phyloP scores from a whole-genome alignment of 192 early-diverging fungal species.

The Coemansia sp. region DNA sequence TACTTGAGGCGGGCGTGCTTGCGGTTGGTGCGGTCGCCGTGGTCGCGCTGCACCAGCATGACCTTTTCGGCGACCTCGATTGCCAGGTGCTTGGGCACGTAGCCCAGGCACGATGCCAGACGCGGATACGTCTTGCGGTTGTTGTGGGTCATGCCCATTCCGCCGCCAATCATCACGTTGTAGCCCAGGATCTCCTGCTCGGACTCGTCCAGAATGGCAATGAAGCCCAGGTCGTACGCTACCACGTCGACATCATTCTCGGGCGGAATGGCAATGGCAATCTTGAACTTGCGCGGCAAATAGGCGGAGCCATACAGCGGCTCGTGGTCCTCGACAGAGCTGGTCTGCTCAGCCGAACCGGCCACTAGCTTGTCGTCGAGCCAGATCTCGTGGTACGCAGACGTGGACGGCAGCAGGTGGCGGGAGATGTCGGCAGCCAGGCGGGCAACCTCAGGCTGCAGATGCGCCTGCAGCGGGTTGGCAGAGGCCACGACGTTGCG shows the following conservation, averaged over 20 bases:
- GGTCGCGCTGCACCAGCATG: conserved; percentile 90
- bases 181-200: conserved; percentile 77
- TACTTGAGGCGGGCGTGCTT: conserved; percentile 99
- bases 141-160: conserved; percentile 98
- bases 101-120: conserved; percentile 75
- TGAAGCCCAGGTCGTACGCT: conserved; percentile 92
- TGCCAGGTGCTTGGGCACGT: conserved; percentile 72
- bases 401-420: conserved; percentile 81
- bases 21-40: conserved; percentile 94
- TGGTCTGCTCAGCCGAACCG: conserved; percentile 65
- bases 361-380: conserved; percentile 86
- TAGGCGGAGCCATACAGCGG: conserved; percentile 92
- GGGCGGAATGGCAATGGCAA: conserved; percentile 90
- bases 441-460: conserved; percentile 75
- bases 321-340: conserved; percentile 63
- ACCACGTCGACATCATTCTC: conserved; percentile 96
- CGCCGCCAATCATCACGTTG: conserved; percentile 93
- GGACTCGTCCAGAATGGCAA: conserved; percentile 76
- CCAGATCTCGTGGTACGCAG: conserved; percentile 98
- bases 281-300: conserved; percentile 96
- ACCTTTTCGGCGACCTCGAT: conserved; percentile 86
- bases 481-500: conserved; percentile 94
- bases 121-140: conserved; percentile 97
- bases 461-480: conserved; percentile 73
- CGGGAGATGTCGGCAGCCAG: conserved; percentile 69